Conservation (phyloP, 495 filamentous ascomycete species). For the Penicillium antarcticum region DNA sequence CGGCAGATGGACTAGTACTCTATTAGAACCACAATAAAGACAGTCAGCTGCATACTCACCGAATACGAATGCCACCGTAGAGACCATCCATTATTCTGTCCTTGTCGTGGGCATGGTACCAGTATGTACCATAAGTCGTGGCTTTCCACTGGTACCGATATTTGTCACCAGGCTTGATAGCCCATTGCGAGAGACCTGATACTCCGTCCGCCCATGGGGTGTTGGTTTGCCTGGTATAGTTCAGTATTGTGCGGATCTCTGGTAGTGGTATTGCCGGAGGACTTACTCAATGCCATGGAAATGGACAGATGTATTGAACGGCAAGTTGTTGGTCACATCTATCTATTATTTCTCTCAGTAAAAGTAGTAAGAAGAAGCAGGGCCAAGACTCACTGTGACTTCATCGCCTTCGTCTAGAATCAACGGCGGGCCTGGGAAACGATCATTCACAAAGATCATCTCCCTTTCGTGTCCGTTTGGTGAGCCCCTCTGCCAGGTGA, state of each 20-base stretch:
- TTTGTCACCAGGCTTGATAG: slow-evolving; percentile 40
- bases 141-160: slow-evolving; percentile 49
- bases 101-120: slow-evolving; percentile 51
- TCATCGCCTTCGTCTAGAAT: slow-evolving; percentile 55
- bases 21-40: neutral
- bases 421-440: slow-evolving; percentile 52
- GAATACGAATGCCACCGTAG: slow-evolving; percentile 44
- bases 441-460: slow-evolving; percentile 54
- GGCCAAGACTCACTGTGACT: slow-evolving; percentile 38
- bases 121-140: slow-evolving; percentile 47
- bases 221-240: slow-evolving; percentile 10
- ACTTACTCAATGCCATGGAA: slow-evolving; percentile 41
- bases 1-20: slow-evolving; percentile 23
- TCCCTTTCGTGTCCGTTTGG: slow-evolving; percentile 38
- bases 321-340: slow-evolving; percentile 48
- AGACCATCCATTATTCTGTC: slow-evolving; percentile 51
- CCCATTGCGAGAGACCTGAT: slow-evolving; percentile 42
- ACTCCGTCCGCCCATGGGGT: slow-evolving; percentile 52
- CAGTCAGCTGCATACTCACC: neutral
- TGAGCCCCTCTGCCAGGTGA: slow-evolving; percentile 36
- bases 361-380: neutral
- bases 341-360: slow-evolving; percentile 9
- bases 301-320: slow-evolving; percentile 46
- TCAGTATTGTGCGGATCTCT: slow-evolving; percentile 9
- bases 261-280: neutral